Conservation (phyloP, 1,284 basidiomycete species). For the Cryptococcus sp. region DNA sequence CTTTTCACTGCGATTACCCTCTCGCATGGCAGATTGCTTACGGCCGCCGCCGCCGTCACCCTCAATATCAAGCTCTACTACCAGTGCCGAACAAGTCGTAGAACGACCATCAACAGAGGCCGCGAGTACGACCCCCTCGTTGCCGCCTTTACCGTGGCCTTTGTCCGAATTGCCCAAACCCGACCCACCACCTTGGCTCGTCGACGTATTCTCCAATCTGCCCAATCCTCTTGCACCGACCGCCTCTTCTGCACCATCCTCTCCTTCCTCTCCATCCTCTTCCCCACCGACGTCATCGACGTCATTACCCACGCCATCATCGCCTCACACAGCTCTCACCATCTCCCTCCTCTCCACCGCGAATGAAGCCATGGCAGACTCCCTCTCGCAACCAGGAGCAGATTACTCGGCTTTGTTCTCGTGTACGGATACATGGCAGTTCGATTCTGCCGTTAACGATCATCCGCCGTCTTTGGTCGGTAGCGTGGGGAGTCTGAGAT, state of each 20-base stretch:
- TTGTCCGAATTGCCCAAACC: conserved; percentile 18
- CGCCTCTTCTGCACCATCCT: neutral
- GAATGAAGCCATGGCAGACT: conserved; percentile 35
- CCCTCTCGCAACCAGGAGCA: conserved; percentile 29
- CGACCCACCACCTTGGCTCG: neutral
- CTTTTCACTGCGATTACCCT: conserved; percentile 85
- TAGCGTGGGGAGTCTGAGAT: conserved; percentile 20
- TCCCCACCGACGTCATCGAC: conserved; percentile 2
- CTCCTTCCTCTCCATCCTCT: neutral
- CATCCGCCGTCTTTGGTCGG: conserved; percentile 14
- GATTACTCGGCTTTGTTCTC: conserved; percentile 37
- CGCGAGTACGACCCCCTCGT: conserved; percentile 2
- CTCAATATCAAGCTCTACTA: neutral
- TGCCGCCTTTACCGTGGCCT: conserved; percentile 17
- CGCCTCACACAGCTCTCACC: conserved; percentile 15
- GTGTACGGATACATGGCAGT: conserved; percentile 21
- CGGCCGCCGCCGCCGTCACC: conserved; percentile 31
- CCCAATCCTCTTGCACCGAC: neutral
- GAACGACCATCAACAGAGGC: neutral
- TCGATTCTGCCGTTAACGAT: neutral
- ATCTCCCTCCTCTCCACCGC: conserved; percentile 37
- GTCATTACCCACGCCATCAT: conserved; percentile 3
- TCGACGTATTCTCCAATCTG: neutral
- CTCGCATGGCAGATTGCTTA: conserved; percentile 72
- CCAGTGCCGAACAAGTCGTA: neutral